These are phyloP conservation scores for Polymyxa betae DNA, from an alignment of 208 protist species.

Conservation along the genomic window DNA sequence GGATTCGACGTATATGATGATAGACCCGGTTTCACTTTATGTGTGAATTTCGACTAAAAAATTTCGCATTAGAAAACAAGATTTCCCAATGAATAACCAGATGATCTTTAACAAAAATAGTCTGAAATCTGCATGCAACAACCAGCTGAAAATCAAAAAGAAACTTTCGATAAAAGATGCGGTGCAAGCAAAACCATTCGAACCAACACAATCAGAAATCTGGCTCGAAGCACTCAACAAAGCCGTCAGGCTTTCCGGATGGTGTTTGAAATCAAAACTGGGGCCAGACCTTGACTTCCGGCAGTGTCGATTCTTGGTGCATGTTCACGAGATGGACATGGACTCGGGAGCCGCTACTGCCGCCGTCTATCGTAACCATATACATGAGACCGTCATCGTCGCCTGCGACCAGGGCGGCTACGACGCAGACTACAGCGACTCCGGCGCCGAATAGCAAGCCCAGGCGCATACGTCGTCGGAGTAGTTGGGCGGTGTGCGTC, in stretches of 20 bases:
- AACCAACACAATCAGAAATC: neutral
- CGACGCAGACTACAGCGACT: neutral
- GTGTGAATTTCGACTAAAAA: neutral
- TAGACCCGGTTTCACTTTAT: slow-evolving; percentile 35
- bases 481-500: too few species aligned
- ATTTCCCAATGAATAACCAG: neutral
- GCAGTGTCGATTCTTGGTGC: neutral
- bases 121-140: too few species aligned
- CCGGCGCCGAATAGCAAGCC: neutral
- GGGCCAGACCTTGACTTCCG: neutral
- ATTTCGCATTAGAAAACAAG: neutral
- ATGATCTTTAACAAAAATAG: too few species aligned
- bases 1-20: neutral
- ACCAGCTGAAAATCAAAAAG: neutral
- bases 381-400: neutral
- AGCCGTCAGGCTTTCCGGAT: too few species aligned
- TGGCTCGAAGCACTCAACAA: too few species aligned
- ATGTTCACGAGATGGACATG: neutral
- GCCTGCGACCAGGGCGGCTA: neutral
- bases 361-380: slow-evolving; percentile 36
- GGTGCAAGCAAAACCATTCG: neutral
- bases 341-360: slow-evolving; percentile 12
- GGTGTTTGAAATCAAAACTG: too few species aligned
- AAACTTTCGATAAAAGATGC: neutral
- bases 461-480: too few species aligned